Evolutionary conservation across 2,329 filamentous ascomycete genomes (phyloP), one percentile per base, ranked within the genome.

Genomic region (Diaporthe australafricana): DNA sequence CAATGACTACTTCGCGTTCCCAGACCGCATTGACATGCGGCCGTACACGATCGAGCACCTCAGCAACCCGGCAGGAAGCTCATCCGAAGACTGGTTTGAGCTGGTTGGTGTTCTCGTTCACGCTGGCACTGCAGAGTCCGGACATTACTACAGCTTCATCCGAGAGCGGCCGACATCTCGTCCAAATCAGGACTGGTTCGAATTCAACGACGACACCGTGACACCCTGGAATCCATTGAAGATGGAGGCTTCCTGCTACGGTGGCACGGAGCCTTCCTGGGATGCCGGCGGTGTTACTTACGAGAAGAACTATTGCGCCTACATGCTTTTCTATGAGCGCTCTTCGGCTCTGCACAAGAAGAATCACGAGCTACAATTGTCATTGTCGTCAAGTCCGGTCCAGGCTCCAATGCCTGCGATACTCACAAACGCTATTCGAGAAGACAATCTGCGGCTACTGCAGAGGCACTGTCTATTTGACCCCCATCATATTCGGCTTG

Each of bases 261-360:
- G 94, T n/a, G 94, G 94, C 1, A 79, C 84, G 5, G 91, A 92
- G 11, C 75, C 83, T 72, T 77, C 87, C 74, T 83, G 85, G 77
- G 83, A 88, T 73, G 78, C 77, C 63, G 81, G 84, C 76, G 83
- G 84, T 72, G 79, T 85, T 22, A 75, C 84, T 0, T 90, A 87
- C 75, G 89, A 91, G 77, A 96, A 95, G 81, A 88, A 89, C 5
- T 92, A 92, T 85, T 98, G 94, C 80, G 96, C 96, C 16, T 99
- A 99, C 81, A 98, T 99, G 94, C 87, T 99, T 11, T 98, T 99
- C 81, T 99, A 99, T 80, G 93, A 98, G 80, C 91, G 96, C 62
- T 89, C 91, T 4, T 91, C 91, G 0, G 89, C 90, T 5, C 86
- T 95, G 70, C 84, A 86, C 22, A 80, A 81, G 20, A 87, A 89